phyloP scores from a whole-genome alignment of 495 filamentous ascomycete species.

The Lophiotrema nucula region DNA sequence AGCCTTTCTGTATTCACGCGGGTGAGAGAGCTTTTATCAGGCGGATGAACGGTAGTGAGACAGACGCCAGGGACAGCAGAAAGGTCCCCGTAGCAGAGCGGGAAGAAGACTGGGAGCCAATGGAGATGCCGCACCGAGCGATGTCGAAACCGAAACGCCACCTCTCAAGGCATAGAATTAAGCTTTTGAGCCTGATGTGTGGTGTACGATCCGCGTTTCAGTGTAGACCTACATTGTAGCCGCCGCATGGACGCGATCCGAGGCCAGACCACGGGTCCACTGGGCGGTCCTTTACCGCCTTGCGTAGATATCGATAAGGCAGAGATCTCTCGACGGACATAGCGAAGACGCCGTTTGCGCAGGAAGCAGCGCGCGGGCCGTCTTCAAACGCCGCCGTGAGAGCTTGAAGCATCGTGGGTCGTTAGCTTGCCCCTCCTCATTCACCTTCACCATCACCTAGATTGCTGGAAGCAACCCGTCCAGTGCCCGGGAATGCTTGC shows the following conservation, averaged over 20 bases:
- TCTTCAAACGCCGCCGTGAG: not conserved
- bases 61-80: conserved; percentile 11
- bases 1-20: not conserved
- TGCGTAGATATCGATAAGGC: not conserved
- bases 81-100: not conserved
- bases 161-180: conserved; percentile 16
- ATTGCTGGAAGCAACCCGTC: not conserved
- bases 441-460: not conserved
- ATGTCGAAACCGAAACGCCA: conserved; percentile 32
- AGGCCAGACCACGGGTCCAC: not conserved
- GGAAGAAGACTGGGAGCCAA: conserved; percentile 18
- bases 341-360: not conserved
- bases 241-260: conserved; percentile 16
- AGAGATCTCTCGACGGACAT: not conserved
- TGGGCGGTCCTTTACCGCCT: not conserved
- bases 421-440: not conserved
- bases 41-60: conserved; percentile 26
- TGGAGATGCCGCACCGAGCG: conserved; percentile 3
- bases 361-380: not conserved
- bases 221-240: conserved; percentile 28
- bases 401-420: not conserved
- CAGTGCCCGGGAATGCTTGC: not conserved
- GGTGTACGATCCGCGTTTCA: conserved; percentile 29
- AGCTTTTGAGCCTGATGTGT: conserved; percentile 33
- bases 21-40: conserved; percentile 16